These are phyloP conservation scores for Chaetomium globosum DNA, from an alignment of 2,329 filamentous ascomycete species.

Conservation along the genomic window DNA sequence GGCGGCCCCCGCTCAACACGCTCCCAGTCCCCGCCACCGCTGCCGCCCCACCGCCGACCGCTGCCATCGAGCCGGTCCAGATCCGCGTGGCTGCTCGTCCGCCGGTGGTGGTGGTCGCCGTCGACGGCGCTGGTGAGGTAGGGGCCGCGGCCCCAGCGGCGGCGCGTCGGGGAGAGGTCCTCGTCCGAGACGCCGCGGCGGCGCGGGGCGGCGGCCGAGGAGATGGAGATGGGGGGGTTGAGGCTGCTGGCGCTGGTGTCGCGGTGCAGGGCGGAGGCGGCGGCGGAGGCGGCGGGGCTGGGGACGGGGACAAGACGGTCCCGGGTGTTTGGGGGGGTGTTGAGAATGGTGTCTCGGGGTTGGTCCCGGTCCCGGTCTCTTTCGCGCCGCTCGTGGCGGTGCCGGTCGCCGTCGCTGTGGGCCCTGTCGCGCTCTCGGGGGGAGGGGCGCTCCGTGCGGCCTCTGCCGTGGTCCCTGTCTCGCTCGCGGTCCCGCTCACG, in stretches of 20 bases:
- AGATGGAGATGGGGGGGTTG: not conserved
- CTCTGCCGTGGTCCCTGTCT: slow-evolving; percentile 38
- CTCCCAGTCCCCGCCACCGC: not conserved
- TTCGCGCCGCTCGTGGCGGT: slow-evolving; percentile 22
- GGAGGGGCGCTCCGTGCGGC: slow-evolving; percentile 9
- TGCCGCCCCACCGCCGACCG: not conserved
- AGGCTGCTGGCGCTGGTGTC: slow-evolving; percentile 28
- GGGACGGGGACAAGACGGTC: slow-evolving; percentile 14
- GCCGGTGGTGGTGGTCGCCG: slow-evolving; percentile 6
- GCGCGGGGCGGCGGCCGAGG: slow-evolving; percentile 35
- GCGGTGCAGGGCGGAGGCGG: slow-evolving; percentile 29
- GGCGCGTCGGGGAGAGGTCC: slow-evolving; percentile 14
- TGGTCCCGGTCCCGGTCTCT: slow-evolving; percentile 7
- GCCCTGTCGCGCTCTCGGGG: slow-evolving; percentile 29
- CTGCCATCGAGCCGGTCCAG: slow-evolving; percentile 11
- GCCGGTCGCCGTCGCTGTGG: slow-evolving; percentile 32
- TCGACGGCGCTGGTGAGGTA: slow-evolving; percentile 8
- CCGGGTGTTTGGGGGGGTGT: not conserved
- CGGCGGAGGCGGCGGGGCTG: slow-evolving; percentile 22
- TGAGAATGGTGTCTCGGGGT: not conserved
- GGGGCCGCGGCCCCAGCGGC: slow-evolving; percentile 6
- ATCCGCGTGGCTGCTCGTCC: slow-evolving; percentile 24
- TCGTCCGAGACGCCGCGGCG: slow-evolving; percentile 44
- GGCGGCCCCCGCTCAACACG: not conserved
- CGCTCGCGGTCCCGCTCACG: slow-evolving; percentile 16